Evolutionary conservation across 2,329 filamentous ascomycete genomes (phyloP), one percentile per base, ranked within the genome.

Genomic region (Aureobasidium melanogenum): DNA sequence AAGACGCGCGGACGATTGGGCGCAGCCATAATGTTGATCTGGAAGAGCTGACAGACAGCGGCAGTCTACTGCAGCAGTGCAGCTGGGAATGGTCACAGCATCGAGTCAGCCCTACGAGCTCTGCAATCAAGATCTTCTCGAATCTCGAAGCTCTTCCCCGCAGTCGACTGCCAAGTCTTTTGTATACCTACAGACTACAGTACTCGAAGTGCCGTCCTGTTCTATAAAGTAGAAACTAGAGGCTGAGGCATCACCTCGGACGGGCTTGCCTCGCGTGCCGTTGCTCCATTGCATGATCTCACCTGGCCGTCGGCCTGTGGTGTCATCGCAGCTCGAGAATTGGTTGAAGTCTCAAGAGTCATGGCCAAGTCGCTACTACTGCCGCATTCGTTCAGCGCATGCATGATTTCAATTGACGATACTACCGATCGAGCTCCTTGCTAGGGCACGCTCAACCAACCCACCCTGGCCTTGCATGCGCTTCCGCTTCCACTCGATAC

Each of bases 1-100:
- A 76, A 78, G 30, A 75, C 74, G 26, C 75, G 68, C 14, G 75
- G 73, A 17, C 74, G 70, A 32, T 64, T 38, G 22, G 36, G 50
- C 50, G 24, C 34, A 4, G 50, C 24, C 50, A 54, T 54, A 24
- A 8, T 41, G 15, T 17, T 52, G 48, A n/a, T 19, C 8, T 15
- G 24, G 17, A 19, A 3, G 36, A 30, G 50, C 34, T 51, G 32
- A 51, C 30, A 19, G 48, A 51, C 32, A 14, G 24, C 48, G 48
- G 32, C 48, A 24, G 36, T 54, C 34, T 41, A n/a, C 34, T 41
- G 50, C 50, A 50, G 24, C 14, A 22, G 15, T 39, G 38, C 38
- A 47, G 44, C 44, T 30, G 15, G 8, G 15, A 30, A 41, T 54
- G 34, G 24, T 22, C 50, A 54, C 50, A 41, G 36, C 50, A 54